These are phyloP conservation scores for Stagonosporopsis chrysanthemi DNA, from an alignment of 2,329 filamentous ascomycete species.

Conservation along the genomic window DNA sequence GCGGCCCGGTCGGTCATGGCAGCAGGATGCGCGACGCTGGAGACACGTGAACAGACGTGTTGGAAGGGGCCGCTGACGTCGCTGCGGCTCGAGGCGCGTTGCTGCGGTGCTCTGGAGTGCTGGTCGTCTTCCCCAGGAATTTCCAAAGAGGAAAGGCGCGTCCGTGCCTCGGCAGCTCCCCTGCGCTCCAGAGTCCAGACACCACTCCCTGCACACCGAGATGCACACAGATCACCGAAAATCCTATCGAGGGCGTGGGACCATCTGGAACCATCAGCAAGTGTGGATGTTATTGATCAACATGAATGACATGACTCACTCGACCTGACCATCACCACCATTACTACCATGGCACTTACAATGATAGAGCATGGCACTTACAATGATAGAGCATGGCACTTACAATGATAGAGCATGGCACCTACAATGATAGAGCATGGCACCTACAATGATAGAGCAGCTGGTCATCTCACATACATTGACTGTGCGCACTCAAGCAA, in stretches of 20 bases:
- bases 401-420: too few species aligned
- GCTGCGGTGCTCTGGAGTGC: constrained; percentile 13
- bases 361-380: too few species aligned
- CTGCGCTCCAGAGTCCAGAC: not conserved
- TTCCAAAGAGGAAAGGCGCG: constrained; percentile 17
- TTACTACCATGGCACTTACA: too few species aligned
- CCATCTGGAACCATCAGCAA: too few species aligned
- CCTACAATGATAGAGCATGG: too few species aligned
- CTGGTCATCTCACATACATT: too few species aligned
- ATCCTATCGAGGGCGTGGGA: too few species aligned
- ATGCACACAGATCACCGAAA: not conserved
- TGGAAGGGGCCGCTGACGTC: constrained; percentile 2
- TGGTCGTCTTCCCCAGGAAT: constrained; percentile 13
- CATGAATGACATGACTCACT: too few species aligned
- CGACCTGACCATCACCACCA: too few species aligned
- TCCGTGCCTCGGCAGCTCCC: constrained; percentile 14
- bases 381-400: too few species aligned
- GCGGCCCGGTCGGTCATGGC: constrained; percentile 43
- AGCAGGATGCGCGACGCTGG: not conserved
- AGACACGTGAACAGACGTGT: not conserved
- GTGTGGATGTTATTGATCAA: too few species aligned
- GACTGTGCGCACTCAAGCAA: too few species aligned
- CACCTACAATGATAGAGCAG: not conserved
- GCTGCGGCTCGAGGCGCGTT: constrained; percentile 7
- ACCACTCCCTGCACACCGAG: not conserved